These are phyloP conservation scores for Cardamine resedifolia DNA, from an alignment of 345 rosid genomes.

Conservation along the genomic window DNA sequence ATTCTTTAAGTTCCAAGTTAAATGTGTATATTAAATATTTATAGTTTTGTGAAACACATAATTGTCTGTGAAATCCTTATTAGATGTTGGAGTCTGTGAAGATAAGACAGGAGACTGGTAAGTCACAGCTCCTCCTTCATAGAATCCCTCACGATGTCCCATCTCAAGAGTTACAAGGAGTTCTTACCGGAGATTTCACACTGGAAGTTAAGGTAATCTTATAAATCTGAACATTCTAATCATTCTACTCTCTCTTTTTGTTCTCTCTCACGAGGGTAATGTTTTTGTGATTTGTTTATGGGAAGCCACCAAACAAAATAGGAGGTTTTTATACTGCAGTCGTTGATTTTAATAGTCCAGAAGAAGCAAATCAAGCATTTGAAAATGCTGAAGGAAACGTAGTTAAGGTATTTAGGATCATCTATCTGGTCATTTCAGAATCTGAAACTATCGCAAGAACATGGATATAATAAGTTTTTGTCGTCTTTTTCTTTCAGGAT, in stretches of 20 bases:
- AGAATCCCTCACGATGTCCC: constrained; percentile 56
- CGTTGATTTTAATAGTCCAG: constrained; percentile 49
- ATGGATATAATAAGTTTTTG: not conserved
- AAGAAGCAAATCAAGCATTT: constrained; percentile 70
- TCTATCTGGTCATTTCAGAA: constrained; percentile 6
- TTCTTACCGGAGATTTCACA: constrained; percentile 51
- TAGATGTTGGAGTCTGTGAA: constrained; percentile 52
- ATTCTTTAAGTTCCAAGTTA: not conserved
- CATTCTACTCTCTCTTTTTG: not conserved
- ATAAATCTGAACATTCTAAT: not conserved
- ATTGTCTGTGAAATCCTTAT: constrained; percentile 14
- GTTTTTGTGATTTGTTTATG: constrained; percentile 21
- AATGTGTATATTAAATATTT: not conserved
- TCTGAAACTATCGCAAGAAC: not conserved
- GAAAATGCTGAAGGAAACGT: constrained; percentile 47
- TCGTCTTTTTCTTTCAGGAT: constrained; percentile 50
- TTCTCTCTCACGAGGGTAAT: not conserved
- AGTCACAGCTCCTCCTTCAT: constrained; percentile 61
- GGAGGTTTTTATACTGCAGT: constrained; percentile 53
- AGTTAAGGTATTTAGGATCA: constrained; percentile 49
- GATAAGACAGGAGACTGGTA: constrained; percentile 17
- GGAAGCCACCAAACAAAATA: constrained; percentile 52
- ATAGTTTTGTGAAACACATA: not conserved
- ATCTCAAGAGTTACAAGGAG: constrained; percentile 45
- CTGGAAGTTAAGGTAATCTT: constrained; percentile 60